A percentile compares a stretch with the other conserved stretches of the same genome.
Conservation (phyloP, 2,329 filamentous ascomycete species). For the Chaetomium sp. region DNA sequence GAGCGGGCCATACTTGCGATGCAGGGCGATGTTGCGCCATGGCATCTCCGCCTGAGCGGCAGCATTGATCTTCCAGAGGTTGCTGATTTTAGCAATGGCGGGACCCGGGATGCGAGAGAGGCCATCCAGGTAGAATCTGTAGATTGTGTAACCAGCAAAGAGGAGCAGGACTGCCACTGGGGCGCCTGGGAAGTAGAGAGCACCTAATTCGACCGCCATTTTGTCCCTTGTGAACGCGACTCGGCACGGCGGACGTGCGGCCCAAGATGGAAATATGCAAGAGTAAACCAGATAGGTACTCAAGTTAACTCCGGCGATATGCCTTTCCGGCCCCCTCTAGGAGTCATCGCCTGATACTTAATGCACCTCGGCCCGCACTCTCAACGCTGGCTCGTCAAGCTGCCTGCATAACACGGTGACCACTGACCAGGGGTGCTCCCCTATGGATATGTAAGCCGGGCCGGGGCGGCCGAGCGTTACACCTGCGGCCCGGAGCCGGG, state of each 20-base stretch:
- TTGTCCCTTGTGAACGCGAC: background rate
- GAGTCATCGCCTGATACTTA: background rate
- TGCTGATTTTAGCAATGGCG: background rate
- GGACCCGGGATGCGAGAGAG: background rate
- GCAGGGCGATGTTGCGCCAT: background rate
- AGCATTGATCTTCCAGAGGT: background rate
- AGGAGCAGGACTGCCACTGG: background rate
- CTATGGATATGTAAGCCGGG: background rate
- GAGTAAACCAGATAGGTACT: background rate
- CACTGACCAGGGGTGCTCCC: background rate
- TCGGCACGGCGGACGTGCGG: background rate
- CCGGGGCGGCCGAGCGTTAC: background rate
- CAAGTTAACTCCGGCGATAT: background rate
- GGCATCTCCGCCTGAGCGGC: background rate
- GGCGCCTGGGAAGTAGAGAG: background rate
- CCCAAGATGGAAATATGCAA: background rate
- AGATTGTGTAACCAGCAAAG: background rate
- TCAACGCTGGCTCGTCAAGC: background rate
- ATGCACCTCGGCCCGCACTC: background rate
- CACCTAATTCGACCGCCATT: background rate
- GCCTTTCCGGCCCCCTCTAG: background rate
- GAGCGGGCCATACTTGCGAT: slow-evolving; percentile 1
- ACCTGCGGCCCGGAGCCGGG: background rate
- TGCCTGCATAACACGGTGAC: background rate
- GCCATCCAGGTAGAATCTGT: background rate